Evolutionary conservation across 257 asterid genomes (phyloP).

Genomic region (Asclepias syriaca): DNA sequence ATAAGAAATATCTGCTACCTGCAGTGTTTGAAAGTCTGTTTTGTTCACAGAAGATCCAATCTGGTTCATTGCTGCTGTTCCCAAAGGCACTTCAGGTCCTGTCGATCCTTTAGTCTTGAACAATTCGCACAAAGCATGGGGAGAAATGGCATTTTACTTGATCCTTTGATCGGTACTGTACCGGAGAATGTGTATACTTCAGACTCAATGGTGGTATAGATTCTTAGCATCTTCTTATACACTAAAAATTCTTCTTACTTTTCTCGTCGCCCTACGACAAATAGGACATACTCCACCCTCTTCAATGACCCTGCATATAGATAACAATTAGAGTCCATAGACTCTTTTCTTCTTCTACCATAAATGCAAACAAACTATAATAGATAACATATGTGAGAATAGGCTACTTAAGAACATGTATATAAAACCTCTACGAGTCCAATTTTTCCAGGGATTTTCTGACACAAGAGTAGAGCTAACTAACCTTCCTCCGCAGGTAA

Average conservation of each 20-base stretch:
- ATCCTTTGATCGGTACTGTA: background rate
- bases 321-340: background rate
- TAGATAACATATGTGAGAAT: background rate
- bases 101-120: background rate
- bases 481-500: constrained; percentile 23
- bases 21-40: background rate
- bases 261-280: constrained; percentile 17
- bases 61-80: background rate
- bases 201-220: no score
- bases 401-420: background rate
- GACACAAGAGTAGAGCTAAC: background rate
- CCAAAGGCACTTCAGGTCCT: background rate
- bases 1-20: background rate
- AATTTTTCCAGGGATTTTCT: background rate
- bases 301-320: constrained; percentile 17
- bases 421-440: background rate
- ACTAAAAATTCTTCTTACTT: constrained; percentile 18
- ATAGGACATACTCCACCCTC: constrained; percentile 18
- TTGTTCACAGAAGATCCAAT: background rate
- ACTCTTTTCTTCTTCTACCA: background rate
- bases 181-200: no score
- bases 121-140: background rate
- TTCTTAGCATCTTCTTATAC: constrained; percentile 9
- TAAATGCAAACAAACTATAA: background rate
- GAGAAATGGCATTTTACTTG: background rate